Evolutionary conservation across 139 green algal species (phyloP).

Genomic region (Picochlorum costavermella): DNA sequence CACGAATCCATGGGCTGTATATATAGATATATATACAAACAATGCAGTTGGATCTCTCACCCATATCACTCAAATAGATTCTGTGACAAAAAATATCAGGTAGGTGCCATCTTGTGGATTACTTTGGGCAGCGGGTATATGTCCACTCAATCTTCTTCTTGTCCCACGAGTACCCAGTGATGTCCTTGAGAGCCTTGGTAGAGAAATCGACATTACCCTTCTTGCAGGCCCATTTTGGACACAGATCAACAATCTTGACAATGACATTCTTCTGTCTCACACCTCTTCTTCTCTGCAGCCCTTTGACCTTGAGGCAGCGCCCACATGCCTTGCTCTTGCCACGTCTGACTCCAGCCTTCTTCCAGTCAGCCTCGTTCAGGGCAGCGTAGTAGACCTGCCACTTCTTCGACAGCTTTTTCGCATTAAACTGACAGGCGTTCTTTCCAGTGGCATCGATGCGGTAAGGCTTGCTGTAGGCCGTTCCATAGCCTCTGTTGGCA

Average conservation of each 20-base stretch:
- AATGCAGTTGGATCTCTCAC: no score
- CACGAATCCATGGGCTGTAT: no score
- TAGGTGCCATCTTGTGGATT: no score
- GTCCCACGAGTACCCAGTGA: slow-evolving; percentile 17
- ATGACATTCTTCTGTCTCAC: not conserved
- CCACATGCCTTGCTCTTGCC: slow-evolving; percentile 6
- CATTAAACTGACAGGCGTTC: slow-evolving; percentile 9
- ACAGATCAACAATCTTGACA: slow-evolving; percentile 11
- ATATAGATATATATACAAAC: no score
- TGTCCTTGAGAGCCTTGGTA: slow-evolving; percentile 7
- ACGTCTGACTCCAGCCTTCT: not conserved
- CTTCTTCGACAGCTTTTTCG: not conserved
- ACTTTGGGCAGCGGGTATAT: not conserved
- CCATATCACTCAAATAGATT: no score
- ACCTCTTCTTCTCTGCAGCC: not conserved
- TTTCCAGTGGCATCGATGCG: slow-evolving; percentile 7
- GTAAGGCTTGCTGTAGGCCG: not conserved
- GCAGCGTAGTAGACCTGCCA: slow-evolving; percentile 12
- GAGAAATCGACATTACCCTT: slow-evolving; percentile 18
- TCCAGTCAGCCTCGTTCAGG: slow-evolving; percentile 15
- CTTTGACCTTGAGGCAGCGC: slow-evolving; percentile 5
- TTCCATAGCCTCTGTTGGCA: slow-evolving; percentile 5
- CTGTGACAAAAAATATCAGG: no score
- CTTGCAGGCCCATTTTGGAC: slow-evolving; percentile 2
- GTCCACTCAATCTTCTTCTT: slow-evolving; percentile 12